Evolutionary conservation across 805 yeast species (phyloP).

Genomic region (Lipomyces lipofer): DNA sequence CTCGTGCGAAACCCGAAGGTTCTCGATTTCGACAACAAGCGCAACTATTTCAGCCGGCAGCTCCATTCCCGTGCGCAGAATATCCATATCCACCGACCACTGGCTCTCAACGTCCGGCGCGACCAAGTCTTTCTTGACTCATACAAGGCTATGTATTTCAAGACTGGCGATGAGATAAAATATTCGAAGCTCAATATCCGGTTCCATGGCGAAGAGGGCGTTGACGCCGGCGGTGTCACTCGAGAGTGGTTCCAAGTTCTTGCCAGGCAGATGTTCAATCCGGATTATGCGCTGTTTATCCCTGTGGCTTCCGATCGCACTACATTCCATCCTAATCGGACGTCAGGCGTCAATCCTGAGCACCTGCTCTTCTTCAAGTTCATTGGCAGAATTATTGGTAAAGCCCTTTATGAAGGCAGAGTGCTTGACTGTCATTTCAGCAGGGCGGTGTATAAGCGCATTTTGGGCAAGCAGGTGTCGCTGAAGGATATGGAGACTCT

Average conservation of each 20-base stretch:
- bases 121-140: slow-evolving; percentile 92
- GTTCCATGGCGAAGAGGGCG: slow-evolving; percentile 93
- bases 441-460: slow-evolving; percentile 87
- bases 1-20: slow-evolving; percentile 85
- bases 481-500: slow-evolving; percentile 92
- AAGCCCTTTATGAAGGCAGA: slow-evolving; percentile 85
- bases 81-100: slow-evolving; percentile 43
- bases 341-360: slow-evolving; percentile 90
- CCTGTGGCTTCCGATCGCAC: slow-evolving; percentile 92
- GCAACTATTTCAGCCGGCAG: slow-evolving; percentile 76
- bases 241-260: slow-evolving; percentile 97
- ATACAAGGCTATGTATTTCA: slow-evolving; percentile 77
- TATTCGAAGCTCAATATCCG: slow-evolving; percentile 71
- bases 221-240: slow-evolving; percentile 97
- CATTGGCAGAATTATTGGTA: slow-evolving; percentile 90
- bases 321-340: slow-evolving; percentile 92
- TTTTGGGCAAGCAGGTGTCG: slow-evolving; percentile 76
- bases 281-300: slow-evolving; percentile 86
- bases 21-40: slow-evolving; percentile 91
- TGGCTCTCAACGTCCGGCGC: slow-evolving; percentile 72
- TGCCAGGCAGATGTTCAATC: slow-evolving; percentile 92
- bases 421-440: slow-evolving; percentile 92
- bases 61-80: slow-evolving; percentile 51
- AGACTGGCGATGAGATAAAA: slow-evolving; percentile 69
- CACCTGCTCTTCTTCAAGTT: slow-evolving; percentile 90